phyloP scores from a whole-genome alignment of 2,329 filamentous ascomycete species.

The Stagonosporopsis rhizophila region DNA sequence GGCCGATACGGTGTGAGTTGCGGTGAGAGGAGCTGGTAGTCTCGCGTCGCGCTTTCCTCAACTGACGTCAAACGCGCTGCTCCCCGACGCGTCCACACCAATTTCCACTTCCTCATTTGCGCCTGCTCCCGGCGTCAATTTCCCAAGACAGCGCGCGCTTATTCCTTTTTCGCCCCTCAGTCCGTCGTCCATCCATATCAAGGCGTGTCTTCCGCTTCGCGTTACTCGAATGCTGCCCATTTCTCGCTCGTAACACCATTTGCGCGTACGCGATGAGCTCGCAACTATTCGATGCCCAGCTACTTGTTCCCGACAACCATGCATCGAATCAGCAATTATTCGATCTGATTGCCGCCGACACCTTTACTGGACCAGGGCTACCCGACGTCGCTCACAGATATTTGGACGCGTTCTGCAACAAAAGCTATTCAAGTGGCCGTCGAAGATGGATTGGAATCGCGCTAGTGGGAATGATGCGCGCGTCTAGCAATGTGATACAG shows the following conservation, averaged over 20 bases:
- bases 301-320: slow-evolving; percentile 31
- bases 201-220: not conserved
- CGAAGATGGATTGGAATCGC: slow-evolving; percentile 44
- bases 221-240: slow-evolving; percentile 12
- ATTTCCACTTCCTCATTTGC: slow-evolving; percentile 17
- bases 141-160: slow-evolving; percentile 13
- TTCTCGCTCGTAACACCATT: not conserved
- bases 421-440: slow-evolving; percentile 19
- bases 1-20: slow-evolving; percentile 11
- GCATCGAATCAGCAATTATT: slow-evolving; percentile 27
- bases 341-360: slow-evolving; percentile 23
- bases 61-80: slow-evolving; percentile 26
- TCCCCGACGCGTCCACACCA: slow-evolving; percentile 16
- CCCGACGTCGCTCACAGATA: slow-evolving; percentile 31
- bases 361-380: slow-evolving; percentile 17
- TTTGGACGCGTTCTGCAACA: slow-evolving; percentile 38
- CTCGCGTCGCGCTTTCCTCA: slow-evolving; percentile 27
- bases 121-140: slow-evolving; percentile 15
- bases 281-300: slow-evolving; percentile 28
- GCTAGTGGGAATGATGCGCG: slow-evolving; percentile 37
- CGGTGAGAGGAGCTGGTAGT: slow-evolving; percentile 13
- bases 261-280: slow-evolving; percentile 22
- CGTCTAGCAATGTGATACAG: slow-evolving; percentile 23
- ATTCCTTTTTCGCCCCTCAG: slow-evolving; percentile 1
- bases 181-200: slow-evolving; percentile 5